These are phyloP conservation scores for Lactarius deliciosus DNA, from an alignment of 768 basidiomycete genomes.

Conservation along the genomic window DNA sequence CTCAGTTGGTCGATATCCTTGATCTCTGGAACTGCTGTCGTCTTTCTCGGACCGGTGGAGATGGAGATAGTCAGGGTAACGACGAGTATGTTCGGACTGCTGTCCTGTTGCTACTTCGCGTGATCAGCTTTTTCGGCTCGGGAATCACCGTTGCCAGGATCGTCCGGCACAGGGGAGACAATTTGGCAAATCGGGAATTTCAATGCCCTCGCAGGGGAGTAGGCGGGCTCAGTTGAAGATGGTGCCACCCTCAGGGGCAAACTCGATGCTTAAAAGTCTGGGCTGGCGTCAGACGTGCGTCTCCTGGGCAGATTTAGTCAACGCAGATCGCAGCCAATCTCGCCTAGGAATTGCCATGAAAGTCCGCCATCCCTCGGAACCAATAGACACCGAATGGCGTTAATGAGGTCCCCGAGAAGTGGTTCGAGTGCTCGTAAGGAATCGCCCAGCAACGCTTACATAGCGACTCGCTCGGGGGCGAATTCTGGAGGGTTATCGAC, in stretches of 20 bases:
- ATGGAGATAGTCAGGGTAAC: conserved; percentile 29
- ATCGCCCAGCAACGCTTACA: conserved; percentile 42
- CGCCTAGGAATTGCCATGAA: conserved; percentile 63
- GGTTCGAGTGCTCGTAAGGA: conserved; percentile 54
- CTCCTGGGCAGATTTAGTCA: conserved; percentile 8
- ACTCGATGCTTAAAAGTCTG: conserved; percentile 54
- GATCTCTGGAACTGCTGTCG: conserved; percentile 1
- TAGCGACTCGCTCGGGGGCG: conserved; percentile 53
- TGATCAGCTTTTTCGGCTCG: background rate
- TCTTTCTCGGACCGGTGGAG: conserved; percentile 1
- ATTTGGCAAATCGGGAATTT: conserved; percentile 72
- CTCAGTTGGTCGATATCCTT: conserved; percentile 38
- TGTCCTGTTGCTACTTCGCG: conserved; percentile 33
- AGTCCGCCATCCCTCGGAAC: conserved; percentile 32
- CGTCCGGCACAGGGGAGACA: conserved; percentile 25
- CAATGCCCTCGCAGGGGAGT: conserved; percentile 47
- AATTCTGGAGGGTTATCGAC: conserved; percentile 62
- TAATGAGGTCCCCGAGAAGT: conserved; percentile 51
- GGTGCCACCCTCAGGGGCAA: conserved; percentile 32
- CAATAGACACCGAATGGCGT: conserved; percentile 40
- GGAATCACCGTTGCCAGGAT: conserved; percentile 6
- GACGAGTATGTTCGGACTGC: conserved; percentile 50
- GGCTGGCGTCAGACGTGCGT: background rate
- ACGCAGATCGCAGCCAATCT: conserved; percentile 61
- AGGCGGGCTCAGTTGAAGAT: conserved; percentile 44